Percentiles rank a stretch among this genome's conserved stretches.
Conservation (phyloP, 345 rosid genomes). For the Corchorus capsularis region DNA sequence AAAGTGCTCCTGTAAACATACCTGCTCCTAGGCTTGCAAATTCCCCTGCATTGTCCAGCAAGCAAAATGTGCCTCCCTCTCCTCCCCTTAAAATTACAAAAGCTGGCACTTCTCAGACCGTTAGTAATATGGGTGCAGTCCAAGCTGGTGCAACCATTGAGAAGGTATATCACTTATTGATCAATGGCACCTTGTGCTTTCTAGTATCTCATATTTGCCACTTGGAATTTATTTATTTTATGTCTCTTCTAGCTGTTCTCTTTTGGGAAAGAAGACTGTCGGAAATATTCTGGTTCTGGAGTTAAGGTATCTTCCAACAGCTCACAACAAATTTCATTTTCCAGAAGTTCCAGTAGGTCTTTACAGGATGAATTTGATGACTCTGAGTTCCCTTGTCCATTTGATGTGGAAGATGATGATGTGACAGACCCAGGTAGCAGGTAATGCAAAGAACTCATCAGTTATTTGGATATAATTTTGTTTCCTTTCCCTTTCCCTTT, state of each 20-base stretch:
- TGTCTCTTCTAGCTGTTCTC: conserved; percentile 41
- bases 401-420: conserved; percentile 79
- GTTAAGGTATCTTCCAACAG: conserved; percentile 50
- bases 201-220: background rate
- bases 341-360: conserved; percentile 81
- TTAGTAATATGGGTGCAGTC: conserved; percentile 37
- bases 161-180: conserved; percentile 55
- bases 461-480: background rate
- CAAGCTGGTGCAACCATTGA: conserved; percentile 49
- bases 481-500: background rate
- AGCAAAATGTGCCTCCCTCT: conserved; percentile 59
- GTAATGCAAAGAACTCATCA: conserved; percentile 33
- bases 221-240: conserved; percentile 17
- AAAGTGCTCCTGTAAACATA: conserved; percentile 86
- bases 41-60: conserved; percentile 44
- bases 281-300: conserved; percentile 52
- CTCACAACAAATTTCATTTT: conserved; percentile 60
- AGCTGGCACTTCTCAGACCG: conserved; percentile 44
- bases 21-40: conserved; percentile 43
- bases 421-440: conserved; percentile 63
- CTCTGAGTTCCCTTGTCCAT: conserved; percentile 73
- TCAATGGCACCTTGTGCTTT: background rate
- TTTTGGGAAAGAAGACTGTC: conserved; percentile 56
- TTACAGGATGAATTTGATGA: conserved; percentile 79
- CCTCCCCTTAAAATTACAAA: conserved; percentile 52